Percentiles rank a stretch among this genome's conserved stretches.
These are phyloP conservation scores for Rubia balearica DNA, from an alignment of 305 asterid genomes.

Conservation along the genomic window DNA sequence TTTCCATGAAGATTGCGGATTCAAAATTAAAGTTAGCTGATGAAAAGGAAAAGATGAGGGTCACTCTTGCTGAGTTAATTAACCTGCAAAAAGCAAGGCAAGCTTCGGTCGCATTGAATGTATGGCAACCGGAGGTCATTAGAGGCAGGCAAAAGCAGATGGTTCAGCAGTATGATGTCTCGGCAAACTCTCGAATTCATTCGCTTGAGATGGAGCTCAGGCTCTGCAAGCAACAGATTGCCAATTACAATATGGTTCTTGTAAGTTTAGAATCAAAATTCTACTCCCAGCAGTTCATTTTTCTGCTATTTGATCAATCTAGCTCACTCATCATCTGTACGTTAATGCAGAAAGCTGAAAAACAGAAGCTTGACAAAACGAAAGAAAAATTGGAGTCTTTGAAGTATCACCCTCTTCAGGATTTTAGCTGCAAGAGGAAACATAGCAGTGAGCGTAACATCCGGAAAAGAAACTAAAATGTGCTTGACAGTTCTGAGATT, in stretches of 20 bases:
- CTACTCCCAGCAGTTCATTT: not conserved
- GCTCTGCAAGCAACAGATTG: constrained; percentile 75
- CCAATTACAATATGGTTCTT: constrained; percentile 46
- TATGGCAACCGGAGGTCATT: constrained; percentile 89
- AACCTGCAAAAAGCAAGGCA: constrained; percentile 54
- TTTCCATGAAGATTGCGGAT: constrained; percentile 44
- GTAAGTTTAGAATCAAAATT: constrained; percentile 35
- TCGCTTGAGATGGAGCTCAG: constrained; percentile 80
- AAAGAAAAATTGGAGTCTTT: constrained; percentile 54
- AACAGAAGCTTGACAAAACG: constrained; percentile 45
- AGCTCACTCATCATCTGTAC: constrained; percentile 9
- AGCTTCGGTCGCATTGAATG: constrained; percentile 70
- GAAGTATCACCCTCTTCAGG: constrained; percentile 70
- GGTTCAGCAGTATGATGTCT: constrained; percentile 63
- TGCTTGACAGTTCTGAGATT: constrained; percentile 20
- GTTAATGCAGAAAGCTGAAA: constrained; percentile 45
- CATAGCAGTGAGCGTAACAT: constrained; percentile 23
- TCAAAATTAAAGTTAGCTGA: constrained; percentile 29
- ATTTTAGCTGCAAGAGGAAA: constrained; percentile 20
- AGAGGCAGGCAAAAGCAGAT: constrained; percentile 61
- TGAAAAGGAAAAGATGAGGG: constrained; percentile 54
- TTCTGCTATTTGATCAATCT: constrained; percentile 5
- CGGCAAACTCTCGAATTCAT: constrained; percentile 48
- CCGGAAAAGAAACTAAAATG: constrained; percentile 43
- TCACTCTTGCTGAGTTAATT: constrained; percentile 40